Percentiles rank a stretch among this genome's conserved stretches.
These are phyloP conservation scores for Trichocladium uniseriatum DNA, from an alignment of 495 filamentous ascomycete genomes.

Conservation along the genomic window DNA sequence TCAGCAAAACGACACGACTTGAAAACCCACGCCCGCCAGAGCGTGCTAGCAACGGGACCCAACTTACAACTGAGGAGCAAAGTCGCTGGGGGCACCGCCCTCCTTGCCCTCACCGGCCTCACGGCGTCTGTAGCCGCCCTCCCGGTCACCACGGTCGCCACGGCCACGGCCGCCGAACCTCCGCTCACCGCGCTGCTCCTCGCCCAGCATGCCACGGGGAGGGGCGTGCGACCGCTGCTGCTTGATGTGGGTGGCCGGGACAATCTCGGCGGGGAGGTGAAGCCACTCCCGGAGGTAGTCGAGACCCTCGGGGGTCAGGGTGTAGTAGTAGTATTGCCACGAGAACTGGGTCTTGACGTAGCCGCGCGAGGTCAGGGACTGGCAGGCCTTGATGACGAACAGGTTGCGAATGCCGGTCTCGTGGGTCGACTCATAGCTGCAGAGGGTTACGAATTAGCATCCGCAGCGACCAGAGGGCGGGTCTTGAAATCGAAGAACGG, in stretches of 20 bases:
- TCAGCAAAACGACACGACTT: constrained; percentile 20
- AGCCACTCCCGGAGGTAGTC: constrained; percentile 99
- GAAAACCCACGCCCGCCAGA: neutral
- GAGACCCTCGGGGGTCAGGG: constrained; percentile 96
- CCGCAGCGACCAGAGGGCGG: neutral
- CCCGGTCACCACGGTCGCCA: constrained; percentile 66
- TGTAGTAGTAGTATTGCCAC: constrained; percentile 99
- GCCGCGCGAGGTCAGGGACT: constrained; percentile 94
- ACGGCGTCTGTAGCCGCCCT: constrained; percentile 86
- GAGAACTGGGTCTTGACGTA: constrained; percentile 99
- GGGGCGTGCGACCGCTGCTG: constrained; percentile 98
- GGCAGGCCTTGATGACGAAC: constrained; percentile 94
- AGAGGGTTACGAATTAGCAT: constrained; percentile 20
- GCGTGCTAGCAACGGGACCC: neutral
- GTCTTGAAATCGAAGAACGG: neutral
- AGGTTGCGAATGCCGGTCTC: constrained; percentile 79
- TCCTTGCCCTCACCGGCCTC: constrained; percentile 88
- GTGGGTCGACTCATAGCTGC: constrained; percentile 31
- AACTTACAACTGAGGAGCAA: constrained; percentile 81
- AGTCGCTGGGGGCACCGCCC: constrained; percentile 89
- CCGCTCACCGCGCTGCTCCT: constrained; percentile 74
- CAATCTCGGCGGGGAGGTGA: constrained; percentile 98
- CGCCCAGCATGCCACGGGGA: constrained; percentile 96
- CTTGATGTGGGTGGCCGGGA: constrained; percentile 99
- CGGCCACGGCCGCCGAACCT: constrained; percentile 53